Base-by-base conservation (phyloP, 805 yeast genomes). In the Pichia eremophila region DNA sequence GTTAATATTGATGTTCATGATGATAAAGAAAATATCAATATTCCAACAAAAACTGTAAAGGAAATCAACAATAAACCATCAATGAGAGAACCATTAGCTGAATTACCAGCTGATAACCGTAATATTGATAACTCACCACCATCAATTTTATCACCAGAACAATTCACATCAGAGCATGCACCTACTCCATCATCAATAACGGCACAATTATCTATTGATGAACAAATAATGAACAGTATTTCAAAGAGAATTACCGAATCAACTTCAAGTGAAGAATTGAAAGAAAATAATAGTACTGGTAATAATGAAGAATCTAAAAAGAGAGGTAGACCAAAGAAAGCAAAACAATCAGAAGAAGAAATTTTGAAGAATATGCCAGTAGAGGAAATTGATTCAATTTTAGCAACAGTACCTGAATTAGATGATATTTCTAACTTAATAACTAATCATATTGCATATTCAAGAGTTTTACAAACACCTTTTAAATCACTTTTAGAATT, bases 401-500 rank as follows among this genome's bases (percentile, higher is more conserved):
- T 71, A 8, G 44, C 57, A 2, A 61, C 60, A 4, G 63, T 77
- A 18, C 57, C 68, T 5, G 73, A 75, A 40, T 58, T 77, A 40
- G 67, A 64, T 3, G 81, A 79, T 42, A 69, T 87, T 42, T 74
- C 74, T 45, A 82, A 83, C 61, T 74, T 87, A 11, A 68, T 89
- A 43, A 74, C 80, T 41, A 93, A 93, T 60, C 93, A 87, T 63
- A 71, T 91, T 49, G 97, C 98, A 15, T 93, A 85, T 65, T 85
- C 97, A 5, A 76, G 96, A 49, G 73, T 88, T 22, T 78, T 89
- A 25, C 90, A 93, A 38, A 86, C 95, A 0, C 97, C 98, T 7
- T 71, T 91, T n/a, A 74, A 85, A 8, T 74, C 75, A 40, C 68
- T 91, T 48, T 38, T 52, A 14, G 77, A 74, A 44, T 70, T 77